Base-by-base conservation (phyloP, 1,284 basidiomycete species). In the Grifola frondosa region DNA sequence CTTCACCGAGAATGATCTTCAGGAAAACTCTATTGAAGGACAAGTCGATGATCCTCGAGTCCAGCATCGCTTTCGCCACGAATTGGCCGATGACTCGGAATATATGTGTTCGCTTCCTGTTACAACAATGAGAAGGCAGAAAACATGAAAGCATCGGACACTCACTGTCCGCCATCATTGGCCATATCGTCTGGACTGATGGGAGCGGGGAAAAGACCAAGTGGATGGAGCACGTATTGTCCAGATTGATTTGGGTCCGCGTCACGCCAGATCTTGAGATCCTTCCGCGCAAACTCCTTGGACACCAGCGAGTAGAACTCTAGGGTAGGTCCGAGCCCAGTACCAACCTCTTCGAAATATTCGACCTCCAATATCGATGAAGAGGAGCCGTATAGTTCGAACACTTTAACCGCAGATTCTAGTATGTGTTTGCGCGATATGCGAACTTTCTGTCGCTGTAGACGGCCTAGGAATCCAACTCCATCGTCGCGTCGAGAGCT, bases 291-390 rank as follows among this genome's bases (percentile, higher is more conserved):
- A 65, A 97, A 97, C 67, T 96, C 94, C 60, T 85, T 88, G 37
- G 91, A 95, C 12, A 93, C 93, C 38, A 98, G 72, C 28, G 93
- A 88, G 67, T 97, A 98, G 68, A 99, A 98, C 70, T 98, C 97
- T 25, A 99, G 76, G n/a, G 97, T 99, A 6, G 95, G 97, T 3
- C 97, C 97, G 10, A 99, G 73, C 22, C 97, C 97, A 3, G 97
- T 99, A 17, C 97, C 97, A 37, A 97, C 96, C 73, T 99, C 97
- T 61, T 97, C 94, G 63, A 98, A 98, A 73, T 98, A 99, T 66
- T 99, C 95, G 40, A 99, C 92, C 64, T 99, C 96, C 16, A 99
- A 78, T 32, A 98, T 84, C 1, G 92, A 93, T 6, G 88, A 90
- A 10, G 89, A 93, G 1, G 88, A 90, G 6, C 94, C 96, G 60